A percentile compares a stretch with the other conserved stretches of the same genome.
Conservation (phyloP, 2,329 filamentous ascomycete genomes). For the Claviceps cyperi region DNA sequence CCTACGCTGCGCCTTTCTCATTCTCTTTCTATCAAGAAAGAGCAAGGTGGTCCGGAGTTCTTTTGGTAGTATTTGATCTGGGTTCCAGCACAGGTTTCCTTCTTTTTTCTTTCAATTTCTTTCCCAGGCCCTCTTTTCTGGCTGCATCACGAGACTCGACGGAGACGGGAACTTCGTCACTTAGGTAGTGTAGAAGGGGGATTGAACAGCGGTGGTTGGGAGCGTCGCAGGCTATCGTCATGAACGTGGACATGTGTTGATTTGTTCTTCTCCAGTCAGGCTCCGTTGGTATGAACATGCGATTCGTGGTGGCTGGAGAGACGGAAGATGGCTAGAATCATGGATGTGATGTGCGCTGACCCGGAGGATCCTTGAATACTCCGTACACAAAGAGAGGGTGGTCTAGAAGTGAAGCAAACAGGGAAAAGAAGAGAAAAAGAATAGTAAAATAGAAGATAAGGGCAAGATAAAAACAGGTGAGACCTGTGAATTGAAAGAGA, state of each 20-base stretch:
- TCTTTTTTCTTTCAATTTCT: neutral
- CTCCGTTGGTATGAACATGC: neutral
- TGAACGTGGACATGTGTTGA: neutral
- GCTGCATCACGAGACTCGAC: constrained; percentile 2
- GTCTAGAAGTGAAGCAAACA: neutral
- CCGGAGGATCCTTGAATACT: neutral
- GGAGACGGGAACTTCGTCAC: constrained; percentile 1
- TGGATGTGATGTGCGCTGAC: neutral
- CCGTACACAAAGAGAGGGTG: neutral
- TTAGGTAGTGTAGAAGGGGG: neutral
- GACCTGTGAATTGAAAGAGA: neutral
- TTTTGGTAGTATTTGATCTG: constrained; percentile 10
- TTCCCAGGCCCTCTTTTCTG: constrained; percentile 11
- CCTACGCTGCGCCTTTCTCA: constrained; percentile 10
- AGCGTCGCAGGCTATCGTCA: neutral
- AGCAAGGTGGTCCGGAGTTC: constrained; percentile 34
- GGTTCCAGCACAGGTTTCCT: neutral
- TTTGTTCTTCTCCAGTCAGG: neutral
- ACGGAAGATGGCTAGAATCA: neutral
- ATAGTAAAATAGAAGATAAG: neutral
- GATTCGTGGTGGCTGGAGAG: neutral
- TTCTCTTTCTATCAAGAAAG: constrained; percentile 15
- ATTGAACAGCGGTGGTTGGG: neutral
- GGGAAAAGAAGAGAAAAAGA: neutral
- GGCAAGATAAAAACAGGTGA: neutral